Conservation (phyloP, 495 filamentous ascomycete species). For the Penicillium robsamsonii region DNA sequence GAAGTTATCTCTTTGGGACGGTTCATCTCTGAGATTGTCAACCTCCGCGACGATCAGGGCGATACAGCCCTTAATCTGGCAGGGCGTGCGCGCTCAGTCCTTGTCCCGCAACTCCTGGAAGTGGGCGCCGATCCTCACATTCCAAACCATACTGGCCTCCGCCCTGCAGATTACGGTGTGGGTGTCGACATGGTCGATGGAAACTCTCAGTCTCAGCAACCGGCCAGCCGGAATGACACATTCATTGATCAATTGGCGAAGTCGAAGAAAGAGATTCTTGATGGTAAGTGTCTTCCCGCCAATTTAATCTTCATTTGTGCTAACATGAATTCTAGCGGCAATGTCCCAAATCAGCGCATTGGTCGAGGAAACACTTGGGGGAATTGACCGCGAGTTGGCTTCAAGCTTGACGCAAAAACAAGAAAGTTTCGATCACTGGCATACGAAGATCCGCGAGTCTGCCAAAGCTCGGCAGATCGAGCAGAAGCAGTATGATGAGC, state of each 20-base stretch:
- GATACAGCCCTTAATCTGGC: constrained; percentile 95
- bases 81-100: constrained; percentile 85
- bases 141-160: constrained; percentile 80
- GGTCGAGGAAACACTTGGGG: constrained; percentile 54
- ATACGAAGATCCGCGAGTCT: constrained; percentile 71
- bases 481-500: constrained; percentile 62
- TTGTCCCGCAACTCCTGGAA: constrained; percentile 89
- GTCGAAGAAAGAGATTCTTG: constrained; percentile 46
- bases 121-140: constrained; percentile 88
- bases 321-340: constrained; percentile 54
- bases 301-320: constrained; percentile 8
- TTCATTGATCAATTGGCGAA: constrained; percentile 65
- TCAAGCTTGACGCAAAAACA: constrained; percentile 78
- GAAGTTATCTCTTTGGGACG: constrained; percentile 77
- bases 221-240: constrained; percentile 41
- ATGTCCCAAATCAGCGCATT: constrained; percentile 51
- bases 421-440: constrained; percentile 71
- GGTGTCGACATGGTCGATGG: constrained; percentile 61
- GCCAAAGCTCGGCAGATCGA: constrained; percentile 76
- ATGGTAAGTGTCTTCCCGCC: constrained; percentile 30
- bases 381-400: constrained; percentile 71
- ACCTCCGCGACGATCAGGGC: constrained; percentile 84
- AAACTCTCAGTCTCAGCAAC: constrained; percentile 48
- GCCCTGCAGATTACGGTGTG: constrained; percentile 89
- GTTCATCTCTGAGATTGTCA: constrained; percentile 95